Evolutionary conservation across 164 flowering plant species (phyloP).

Genomic region (Amborella trichopoda): DNA sequence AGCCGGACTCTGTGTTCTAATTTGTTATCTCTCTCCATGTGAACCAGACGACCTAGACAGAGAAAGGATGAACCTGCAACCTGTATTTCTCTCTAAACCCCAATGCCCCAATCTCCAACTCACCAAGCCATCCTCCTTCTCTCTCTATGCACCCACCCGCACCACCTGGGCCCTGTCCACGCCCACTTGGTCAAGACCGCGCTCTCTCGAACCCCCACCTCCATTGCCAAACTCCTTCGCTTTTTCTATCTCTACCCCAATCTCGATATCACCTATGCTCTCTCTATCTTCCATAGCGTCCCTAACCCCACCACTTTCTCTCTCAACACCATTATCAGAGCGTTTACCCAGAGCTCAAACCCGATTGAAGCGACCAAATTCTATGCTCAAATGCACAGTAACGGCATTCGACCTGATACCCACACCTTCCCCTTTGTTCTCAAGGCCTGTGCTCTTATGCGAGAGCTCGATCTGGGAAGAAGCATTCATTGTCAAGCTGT

Average conservation of each 20-base stretch:
- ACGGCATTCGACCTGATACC: conserved; percentile 35
- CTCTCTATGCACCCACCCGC: conserved; percentile 28
- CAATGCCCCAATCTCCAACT: conserved; percentile 3
- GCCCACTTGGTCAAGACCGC: conserved; percentile 41
- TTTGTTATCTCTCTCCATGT: too few species aligned
- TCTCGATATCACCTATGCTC: conserved; percentile 19
- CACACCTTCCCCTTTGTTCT: conserved; percentile 60
- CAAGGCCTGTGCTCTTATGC: conserved; percentile 29
- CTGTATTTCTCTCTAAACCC: too few species aligned
- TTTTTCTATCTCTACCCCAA: neutral
- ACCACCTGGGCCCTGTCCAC: conserved; percentile 48
- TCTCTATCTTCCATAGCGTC: conserved; percentile 33
- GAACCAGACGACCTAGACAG: too few species aligned
- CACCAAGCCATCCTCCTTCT: conserved; percentile 9
- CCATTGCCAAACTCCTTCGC: conserved; percentile 1
- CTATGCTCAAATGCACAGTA: conserved; percentile 39
- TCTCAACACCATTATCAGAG: conserved; percentile 46
- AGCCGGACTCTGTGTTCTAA: too few species aligned
- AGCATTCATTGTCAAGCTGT: conserved; percentile 42
- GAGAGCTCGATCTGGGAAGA: conserved; percentile 8
- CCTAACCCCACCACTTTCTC: conserved; percentile 43
- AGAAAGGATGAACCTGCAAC: too few species aligned
- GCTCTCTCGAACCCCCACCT: conserved; percentile 14
- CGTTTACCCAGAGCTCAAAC: conserved; percentile 32
- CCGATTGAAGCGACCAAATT: conserved; percentile 30